phyloP scores from a whole-genome alignment of 2,329 filamentous ascomycete genomes.

The Pestalotiopsis sp. region DNA sequence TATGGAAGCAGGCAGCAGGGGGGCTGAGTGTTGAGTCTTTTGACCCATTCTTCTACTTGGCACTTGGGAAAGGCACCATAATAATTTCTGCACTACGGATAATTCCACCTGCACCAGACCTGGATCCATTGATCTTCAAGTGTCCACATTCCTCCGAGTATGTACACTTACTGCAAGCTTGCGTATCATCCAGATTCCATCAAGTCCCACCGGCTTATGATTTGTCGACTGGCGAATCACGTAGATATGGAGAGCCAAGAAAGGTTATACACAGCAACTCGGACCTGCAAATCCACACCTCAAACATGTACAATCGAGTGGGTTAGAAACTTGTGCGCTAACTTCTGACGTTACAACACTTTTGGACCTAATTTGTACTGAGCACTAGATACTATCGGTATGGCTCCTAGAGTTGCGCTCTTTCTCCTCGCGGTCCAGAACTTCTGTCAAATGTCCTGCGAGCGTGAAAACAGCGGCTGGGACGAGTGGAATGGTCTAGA shows the following conservation, averaged over 20 bases:
- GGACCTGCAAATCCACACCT: neutral
- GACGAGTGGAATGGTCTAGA: neutral
- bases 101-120: neutral
- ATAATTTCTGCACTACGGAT: neutral
- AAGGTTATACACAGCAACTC: neutral
- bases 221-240: neutral
- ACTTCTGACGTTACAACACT: neutral
- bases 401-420: neutral
- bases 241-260: neutral
- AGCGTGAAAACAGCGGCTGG: neutral
- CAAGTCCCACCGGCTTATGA: neutral
- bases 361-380: neutral
- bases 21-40: neutral
- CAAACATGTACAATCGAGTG: neutral
- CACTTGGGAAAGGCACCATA: no score
- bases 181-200: neutral
- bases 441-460: neutral
- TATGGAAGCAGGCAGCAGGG: neutral
- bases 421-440: neutral
- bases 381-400: neutral
- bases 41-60: no score
- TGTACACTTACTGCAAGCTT: neutral
- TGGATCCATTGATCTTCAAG: neutral
- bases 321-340: neutral
- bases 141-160: neutral